Percentiles rank a stretch among this genome's conserved stretches.
phyloP scores from a whole-genome alignment of 768 basidiomycete genomes.

The Mycena crocata region DNA sequence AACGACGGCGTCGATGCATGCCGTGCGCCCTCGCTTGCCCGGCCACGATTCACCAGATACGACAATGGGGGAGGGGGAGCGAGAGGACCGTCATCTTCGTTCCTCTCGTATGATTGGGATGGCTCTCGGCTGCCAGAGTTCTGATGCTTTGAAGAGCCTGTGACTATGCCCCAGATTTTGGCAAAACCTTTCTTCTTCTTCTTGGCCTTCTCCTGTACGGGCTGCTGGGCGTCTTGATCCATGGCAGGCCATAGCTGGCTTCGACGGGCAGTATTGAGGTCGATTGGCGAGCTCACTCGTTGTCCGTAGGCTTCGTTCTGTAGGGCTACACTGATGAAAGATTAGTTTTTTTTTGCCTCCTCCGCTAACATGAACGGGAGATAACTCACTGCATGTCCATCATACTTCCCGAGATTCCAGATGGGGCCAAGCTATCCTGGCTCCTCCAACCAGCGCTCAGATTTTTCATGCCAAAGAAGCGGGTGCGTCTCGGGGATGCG shows the following conservation, averaged over 20 bases:
- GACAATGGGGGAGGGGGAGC: constrained; percentile 93
- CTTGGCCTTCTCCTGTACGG: constrained; percentile 62
- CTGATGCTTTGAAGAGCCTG: constrained; percentile 63
- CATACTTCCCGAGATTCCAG: constrained; percentile 89
- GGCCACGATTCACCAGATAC: constrained; percentile 81
- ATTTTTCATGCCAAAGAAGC: constrained; percentile 84
- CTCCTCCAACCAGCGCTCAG: constrained; percentile 80
- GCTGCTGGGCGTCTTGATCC: constrained; percentile 46
- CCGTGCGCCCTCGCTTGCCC: constrained; percentile 60
- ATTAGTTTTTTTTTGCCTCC: constrained; percentile 6
- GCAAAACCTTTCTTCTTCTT: constrained; percentile 85
- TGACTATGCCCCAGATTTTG: constrained; percentile 86
- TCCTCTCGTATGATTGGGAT: constrained; percentile 54
- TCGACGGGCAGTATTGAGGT: constrained; percentile 55
- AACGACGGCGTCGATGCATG: constrained; percentile 80
- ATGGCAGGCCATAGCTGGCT: constrained; percentile 66
- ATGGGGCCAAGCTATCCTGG: constrained; percentile 84
- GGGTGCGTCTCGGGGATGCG: constrained; percentile 71
- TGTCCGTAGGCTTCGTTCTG: constrained; percentile 67
- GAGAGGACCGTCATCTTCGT: constrained; percentile 80
- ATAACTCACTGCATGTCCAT: constrained; percentile 89
- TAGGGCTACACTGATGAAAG: constrained; percentile 71
- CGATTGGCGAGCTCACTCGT: constrained; percentile 45
- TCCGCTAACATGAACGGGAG: not conserved
- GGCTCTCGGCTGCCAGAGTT: constrained; percentile 44